phyloP scores from a whole-genome alignment of 2,329 filamentous ascomycete genomes.

The Teratosphaeria pseudoeucalypti region DNA sequence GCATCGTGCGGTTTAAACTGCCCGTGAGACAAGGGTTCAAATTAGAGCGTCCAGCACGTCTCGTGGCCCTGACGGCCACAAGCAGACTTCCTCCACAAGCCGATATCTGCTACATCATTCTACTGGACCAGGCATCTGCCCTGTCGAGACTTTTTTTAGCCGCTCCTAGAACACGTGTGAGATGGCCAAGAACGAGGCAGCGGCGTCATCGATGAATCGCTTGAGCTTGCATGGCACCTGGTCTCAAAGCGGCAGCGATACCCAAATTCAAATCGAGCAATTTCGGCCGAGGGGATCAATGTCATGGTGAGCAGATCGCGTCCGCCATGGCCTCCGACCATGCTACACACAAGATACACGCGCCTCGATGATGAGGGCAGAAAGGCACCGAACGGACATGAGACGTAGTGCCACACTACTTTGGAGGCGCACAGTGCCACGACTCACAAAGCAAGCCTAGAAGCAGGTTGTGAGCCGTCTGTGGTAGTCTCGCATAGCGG shows the following conservation, averaged over 20 bases:
- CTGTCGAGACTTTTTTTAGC: background rate
- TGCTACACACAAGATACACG: no score
- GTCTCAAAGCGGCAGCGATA: no score
- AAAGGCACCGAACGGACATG: no score
- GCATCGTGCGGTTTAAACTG: background rate
- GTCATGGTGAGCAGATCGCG: no score
- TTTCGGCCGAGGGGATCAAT: no score
- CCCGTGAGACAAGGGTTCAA: background rate
- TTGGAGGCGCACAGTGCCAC: background rate
- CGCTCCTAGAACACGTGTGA: background rate
- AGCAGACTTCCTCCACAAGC: background rate
- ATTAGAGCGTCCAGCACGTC: background rate
- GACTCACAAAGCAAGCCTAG: background rate
- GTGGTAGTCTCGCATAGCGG: constrained; percentile 21
- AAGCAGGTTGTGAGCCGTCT: constrained; percentile 11
- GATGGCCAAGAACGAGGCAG: background rate
- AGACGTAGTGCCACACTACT: no score
- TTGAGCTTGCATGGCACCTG: no score
- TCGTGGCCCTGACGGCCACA: background rate
- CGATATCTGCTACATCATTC: background rate
- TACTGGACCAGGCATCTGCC: background rate
- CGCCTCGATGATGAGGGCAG: no score
- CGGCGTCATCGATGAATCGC: no score
- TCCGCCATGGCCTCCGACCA: no score
- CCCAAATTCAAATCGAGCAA: no score